These are phyloP conservation scores for Neurospora tetraspora DNA, from an alignment of 495 filamentous ascomycete genomes.

Conservation along the genomic window DNA sequence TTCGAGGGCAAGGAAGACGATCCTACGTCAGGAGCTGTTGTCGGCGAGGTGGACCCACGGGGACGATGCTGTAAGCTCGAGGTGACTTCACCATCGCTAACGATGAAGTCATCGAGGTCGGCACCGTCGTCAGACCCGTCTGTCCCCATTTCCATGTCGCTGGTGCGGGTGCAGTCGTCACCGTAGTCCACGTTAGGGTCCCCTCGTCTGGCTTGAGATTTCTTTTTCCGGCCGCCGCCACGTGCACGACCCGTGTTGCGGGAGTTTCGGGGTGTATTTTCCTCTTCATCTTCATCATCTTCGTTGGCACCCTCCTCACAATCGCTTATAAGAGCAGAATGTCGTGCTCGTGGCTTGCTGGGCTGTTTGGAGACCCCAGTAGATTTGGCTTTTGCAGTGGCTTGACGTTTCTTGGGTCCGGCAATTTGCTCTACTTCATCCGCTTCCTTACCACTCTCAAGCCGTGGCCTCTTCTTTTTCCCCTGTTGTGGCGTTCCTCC, in stretches of 20 bases:
- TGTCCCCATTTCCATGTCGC: slow-evolving; percentile 30
- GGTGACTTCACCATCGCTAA: slow-evolving; percentile 30
- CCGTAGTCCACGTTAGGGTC: slow-evolving; percentile 34
- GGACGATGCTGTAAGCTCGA: slow-evolving; percentile 22
- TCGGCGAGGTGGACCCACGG: slow-evolving; percentile 21
- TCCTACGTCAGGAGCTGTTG: slow-evolving; percentile 6
- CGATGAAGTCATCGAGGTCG: slow-evolving; percentile 36
- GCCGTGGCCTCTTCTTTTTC: not conserved
- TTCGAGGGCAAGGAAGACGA: slow-evolving; percentile 8
- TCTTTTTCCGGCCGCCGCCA: slow-evolving; percentile 4
- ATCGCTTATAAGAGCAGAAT: not conserved
- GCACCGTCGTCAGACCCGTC: slow-evolving; percentile 37
- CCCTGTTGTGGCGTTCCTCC: not conserved
- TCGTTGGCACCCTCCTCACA: slow-evolving; percentile 4
- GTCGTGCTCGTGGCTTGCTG: not conserved
- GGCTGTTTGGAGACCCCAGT: not conserved
- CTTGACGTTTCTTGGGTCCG: slow-evolving; percentile 9
- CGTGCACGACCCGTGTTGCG: not conserved
- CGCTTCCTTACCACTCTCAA: slow-evolving; percentile 1
- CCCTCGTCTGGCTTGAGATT: slow-evolving; percentile 12
- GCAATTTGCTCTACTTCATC: slow-evolving; percentile 11
- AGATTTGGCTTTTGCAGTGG: slow-evolving; percentile 7
- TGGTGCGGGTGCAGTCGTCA: slow-evolving; percentile 39
- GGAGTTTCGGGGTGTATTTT: not conserved
- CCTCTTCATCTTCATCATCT: slow-evolving; percentile 8